Evolutionary conservation across 768 basidiomycete genomes (phyloP), one percentile per base, ranked within the genome.

Genomic region (Phlebiopsis gigantea): DNA sequence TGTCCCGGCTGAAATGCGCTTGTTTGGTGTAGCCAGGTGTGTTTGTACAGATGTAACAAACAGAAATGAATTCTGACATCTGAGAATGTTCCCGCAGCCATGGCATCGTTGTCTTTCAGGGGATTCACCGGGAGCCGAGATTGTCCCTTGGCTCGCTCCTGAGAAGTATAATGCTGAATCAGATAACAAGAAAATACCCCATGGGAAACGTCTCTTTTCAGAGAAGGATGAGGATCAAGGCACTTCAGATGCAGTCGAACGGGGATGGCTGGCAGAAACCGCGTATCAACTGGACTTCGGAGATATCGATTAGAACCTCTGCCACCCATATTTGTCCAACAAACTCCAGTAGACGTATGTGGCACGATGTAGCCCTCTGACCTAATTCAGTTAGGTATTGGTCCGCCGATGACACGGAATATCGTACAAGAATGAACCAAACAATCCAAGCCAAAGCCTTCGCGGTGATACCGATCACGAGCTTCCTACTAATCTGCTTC

Each of bases 71-170:
- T 25, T 21, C 24, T 45, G n/a, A 19, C 19, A 21, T 50, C 25
- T 31, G 28, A 31, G 48, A 25, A 50, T 50, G 21, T 24, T 51
- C 50, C 31, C 53, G 53, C 42, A 54, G 26, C 17, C 21, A 39
- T 44, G 26, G 42, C 29, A 42, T 29, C 21, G 17, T 29, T 21
- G 51, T n/a, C n/a, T 22, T n/a, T n/a, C 42, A 29, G 42, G 53
- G 43, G 57, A 58, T 58, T 58, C 57, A 54, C 60, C 60, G 60
- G 50, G 24, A 46, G 25, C 60, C 60, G 60, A 61, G 46, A 46
- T 61, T 61, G 52, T 24, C 46, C 60, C 60, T 58, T 51, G 22
- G 50, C n/a, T 7, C 53, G 31, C 44, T 56, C 59, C 52, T 61
- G 60, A 42, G 60, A 61, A 61, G 21, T 15, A 26, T 15, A 25